These are phyloP conservation scores for Syzygium oleosum DNA, from an alignment of 345 rosid genomes.

Conservation along the genomic window DNA sequence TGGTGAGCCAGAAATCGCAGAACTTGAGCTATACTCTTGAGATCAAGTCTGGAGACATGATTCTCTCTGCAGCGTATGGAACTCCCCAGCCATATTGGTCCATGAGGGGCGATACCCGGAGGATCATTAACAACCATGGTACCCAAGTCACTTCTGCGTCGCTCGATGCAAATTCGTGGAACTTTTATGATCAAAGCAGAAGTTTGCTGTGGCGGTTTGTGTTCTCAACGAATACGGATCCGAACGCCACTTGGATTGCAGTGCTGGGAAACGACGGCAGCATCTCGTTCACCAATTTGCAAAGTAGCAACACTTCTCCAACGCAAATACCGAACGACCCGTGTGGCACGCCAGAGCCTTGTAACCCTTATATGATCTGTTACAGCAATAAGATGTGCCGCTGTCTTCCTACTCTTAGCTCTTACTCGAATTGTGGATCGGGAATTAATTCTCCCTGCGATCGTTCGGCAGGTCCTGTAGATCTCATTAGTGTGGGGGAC, in stretches of 20 bases:
- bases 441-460: constrained; percentile 20
- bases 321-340: constrained; percentile 26
- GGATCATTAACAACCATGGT: constrained; percentile 8
- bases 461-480: constrained; percentile 3
- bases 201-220: constrained; percentile 28
- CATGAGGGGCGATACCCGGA: constrained; percentile 18
- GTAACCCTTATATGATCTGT: constrained; percentile 25
- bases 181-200: constrained; percentile 24
- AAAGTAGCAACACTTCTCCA: neutral
- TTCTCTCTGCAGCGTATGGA: constrained; percentile 26
- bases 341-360: constrained; percentile 35
- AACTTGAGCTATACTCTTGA: constrained; percentile 22
- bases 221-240: constrained; percentile 18
- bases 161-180: constrained; percentile 39
- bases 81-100: constrained; percentile 49
- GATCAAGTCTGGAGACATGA: constrained; percentile 22
- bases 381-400: constrained; percentile 17
- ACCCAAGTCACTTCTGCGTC: constrained; percentile 19
- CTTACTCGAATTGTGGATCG: constrained; percentile 19
- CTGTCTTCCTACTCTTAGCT: constrained; percentile 24
- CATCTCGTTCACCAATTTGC: constrained; percentile 26
- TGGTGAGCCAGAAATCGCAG: constrained; percentile 13
- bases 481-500: constrained; percentile 25
- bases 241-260: constrained; percentile 37
- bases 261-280: constrained; percentile 24